These are phyloP conservation scores for Boletus patriciae DNA, from an alignment of 768 basidiomycete species.

Conservation along the genomic window DNA sequence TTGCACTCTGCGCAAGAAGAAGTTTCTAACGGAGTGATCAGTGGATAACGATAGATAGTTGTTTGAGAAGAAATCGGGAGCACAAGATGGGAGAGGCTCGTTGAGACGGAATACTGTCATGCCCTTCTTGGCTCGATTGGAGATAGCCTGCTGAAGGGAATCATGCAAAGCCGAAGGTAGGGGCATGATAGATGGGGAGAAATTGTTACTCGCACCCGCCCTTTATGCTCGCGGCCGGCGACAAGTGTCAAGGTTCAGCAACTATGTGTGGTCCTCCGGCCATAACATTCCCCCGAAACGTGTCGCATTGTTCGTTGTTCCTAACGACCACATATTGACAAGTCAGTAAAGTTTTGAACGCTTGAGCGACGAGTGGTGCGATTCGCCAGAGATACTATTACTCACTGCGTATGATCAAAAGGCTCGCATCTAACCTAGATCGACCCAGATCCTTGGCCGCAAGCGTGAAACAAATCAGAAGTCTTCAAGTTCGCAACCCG, in stretches of 20 bases:
- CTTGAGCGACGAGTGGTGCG: background rate
- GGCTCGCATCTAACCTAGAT: background rate
- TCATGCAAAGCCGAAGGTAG: slow-evolving; percentile 6
- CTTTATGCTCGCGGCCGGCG: slow-evolving; percentile 15
- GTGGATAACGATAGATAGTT: slow-evolving; percentile 51
- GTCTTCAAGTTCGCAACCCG: background rate
- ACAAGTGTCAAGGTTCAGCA: background rate
- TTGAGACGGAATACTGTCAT: slow-evolving; percentile 14
- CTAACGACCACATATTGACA: background rate
- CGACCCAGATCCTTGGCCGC: background rate
- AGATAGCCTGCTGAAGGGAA: slow-evolving; percentile 18
- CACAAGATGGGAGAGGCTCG: slow-evolving; percentile 18
- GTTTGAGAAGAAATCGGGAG: slow-evolving; percentile 45
- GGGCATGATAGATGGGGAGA: slow-evolving; percentile 9
- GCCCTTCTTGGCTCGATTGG: slow-evolving; percentile 4
- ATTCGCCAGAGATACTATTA: background rate
- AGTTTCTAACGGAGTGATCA: slow-evolving; percentile 32
- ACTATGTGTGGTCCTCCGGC: background rate
- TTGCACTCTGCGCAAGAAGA: slow-evolving; percentile 34
- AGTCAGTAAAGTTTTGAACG: background rate
- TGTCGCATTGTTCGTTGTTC: background rate
- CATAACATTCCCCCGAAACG: background rate
- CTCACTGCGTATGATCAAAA: background rate
- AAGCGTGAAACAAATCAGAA: slow-evolving; percentile 1
- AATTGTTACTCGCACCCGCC: background rate